phyloP scores from a whole-genome alignment of 495 filamentous ascomycete genomes.

The Baudoinia panamericana region DNA sequence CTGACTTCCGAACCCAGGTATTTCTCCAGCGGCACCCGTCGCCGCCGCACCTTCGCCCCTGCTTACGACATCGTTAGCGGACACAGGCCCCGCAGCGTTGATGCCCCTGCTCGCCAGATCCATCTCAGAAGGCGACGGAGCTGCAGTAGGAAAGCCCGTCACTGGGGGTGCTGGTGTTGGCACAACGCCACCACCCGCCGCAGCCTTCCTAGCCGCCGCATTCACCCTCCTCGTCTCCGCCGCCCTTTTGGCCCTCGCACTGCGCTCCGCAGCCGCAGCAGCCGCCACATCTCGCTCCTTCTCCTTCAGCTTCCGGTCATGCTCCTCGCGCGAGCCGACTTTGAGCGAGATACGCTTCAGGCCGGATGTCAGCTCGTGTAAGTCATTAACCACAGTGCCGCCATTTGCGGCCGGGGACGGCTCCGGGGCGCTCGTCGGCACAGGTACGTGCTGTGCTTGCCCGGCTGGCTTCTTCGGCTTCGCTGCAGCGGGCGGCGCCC shows the following conservation, averaged over 20 bases:
- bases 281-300: no score
- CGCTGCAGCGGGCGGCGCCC: constrained; percentile 6
- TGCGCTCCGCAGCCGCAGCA: constrained; percentile 15
- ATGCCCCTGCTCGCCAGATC: no score
- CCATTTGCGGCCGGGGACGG: constrained; percentile 13
- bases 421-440: constrained; percentile 2
- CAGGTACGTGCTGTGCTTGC: neutral
- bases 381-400: constrained; percentile 31
- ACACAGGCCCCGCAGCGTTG: no score
- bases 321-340: constrained; percentile 56
- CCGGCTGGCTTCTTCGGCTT: constrained; percentile 4
- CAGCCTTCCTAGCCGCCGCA: constrained; percentile 17
- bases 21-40: no score
- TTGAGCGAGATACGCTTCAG: constrained; percentile 63
- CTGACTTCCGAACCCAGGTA: no score
- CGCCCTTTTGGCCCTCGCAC: constrained; percentile 15
- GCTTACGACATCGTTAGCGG: no score
- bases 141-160: no score
- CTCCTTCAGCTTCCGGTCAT: constrained; percentile 43
- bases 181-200: neutral
- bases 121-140: no score
- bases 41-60: no score
- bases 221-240: constrained; percentile 20
- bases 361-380: constrained; percentile 53
- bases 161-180: no score